These are phyloP conservation scores for Kodamaea ohmeri DNA, from an alignment of 1,139 yeast genomes.

Conservation along the genomic window DNA sequence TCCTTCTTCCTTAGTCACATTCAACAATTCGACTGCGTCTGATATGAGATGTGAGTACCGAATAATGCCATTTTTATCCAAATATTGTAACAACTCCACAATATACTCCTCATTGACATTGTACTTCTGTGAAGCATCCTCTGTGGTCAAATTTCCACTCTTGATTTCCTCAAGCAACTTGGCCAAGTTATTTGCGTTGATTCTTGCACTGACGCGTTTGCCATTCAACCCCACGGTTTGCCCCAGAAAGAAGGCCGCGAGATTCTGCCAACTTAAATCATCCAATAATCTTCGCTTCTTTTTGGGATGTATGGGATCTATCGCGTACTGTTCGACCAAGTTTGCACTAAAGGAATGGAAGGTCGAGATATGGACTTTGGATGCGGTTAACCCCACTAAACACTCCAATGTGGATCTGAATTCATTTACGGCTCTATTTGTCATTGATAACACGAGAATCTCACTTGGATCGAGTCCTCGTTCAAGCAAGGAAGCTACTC, in stretches of 20 bases:
- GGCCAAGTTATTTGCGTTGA: slow-evolving; percentile 33
- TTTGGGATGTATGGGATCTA: neutral
- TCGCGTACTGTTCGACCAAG: slow-evolving; percentile 37
- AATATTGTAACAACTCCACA: slow-evolving; percentile 16
- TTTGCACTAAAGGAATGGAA: slow-evolving; percentile 62
- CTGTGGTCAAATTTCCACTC: slow-evolving; percentile 26
- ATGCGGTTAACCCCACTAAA: slow-evolving; percentile 34
- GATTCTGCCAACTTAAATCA: slow-evolving; percentile 50
- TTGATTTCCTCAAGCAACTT: slow-evolving; percentile 31
- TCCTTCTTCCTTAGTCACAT: slow-evolving; percentile 15
- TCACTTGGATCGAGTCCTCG: slow-evolving; percentile 46
- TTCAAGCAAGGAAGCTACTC: slow-evolving; percentile 49
- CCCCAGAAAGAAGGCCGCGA: slow-evolving; percentile 34
- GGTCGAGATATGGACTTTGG: slow-evolving; percentile 47
- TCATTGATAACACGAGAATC: slow-evolving; percentile 63
- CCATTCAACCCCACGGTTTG: slow-evolving; percentile 25
- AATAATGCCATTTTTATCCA: slow-evolving; percentile 32
- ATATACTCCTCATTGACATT: slow-evolving; percentile 23
- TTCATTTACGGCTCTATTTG: slow-evolving; percentile 65
- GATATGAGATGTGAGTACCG: slow-evolving; percentile 37
- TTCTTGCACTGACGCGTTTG: slow-evolving; percentile 21
- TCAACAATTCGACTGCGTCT: slow-evolving; percentile 29
- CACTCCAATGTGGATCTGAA: slow-evolving; percentile 36
- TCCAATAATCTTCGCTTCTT: slow-evolving; percentile 43
- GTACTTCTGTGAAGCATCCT: slow-evolving; percentile 25